Percentiles rank a stretch among this genome's conserved stretches.
phyloP scores from a whole-genome alignment of 352 stramenopile species.

The Thalassiosira hispida region DNA sequence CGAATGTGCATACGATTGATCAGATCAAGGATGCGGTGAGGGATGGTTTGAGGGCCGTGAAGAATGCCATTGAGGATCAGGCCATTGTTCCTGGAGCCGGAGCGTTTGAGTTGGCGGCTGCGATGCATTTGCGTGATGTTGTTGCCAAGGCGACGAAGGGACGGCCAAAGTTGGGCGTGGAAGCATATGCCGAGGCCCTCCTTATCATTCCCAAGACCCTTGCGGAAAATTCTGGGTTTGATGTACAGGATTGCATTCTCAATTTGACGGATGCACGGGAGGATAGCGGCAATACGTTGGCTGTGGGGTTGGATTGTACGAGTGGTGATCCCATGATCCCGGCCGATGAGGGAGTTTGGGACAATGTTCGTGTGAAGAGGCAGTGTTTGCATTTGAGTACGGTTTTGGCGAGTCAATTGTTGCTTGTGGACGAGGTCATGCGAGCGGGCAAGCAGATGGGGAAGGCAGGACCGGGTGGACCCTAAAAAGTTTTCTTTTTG shows the following conservation, averaged over 20 bases:
- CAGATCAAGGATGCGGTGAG: constrained; percentile 99
- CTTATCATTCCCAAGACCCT: constrained; percentile 99
- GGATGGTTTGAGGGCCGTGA: constrained; percentile 97
- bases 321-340: constrained; percentile 97
- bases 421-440: constrained; percentile 99
- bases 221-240: constrained; percentile 96
- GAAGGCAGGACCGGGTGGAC: no score
- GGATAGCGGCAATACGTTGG: constrained; percentile 82
- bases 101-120: constrained; percentile 95
- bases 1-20: constrained; percentile 97
- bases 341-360: constrained; percentile 95
- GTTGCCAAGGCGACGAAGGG: constrained; percentile 92
- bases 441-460: constrained; percentile 97
- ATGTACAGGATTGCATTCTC: constrained; percentile 96
- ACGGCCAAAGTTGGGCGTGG: constrained; percentile 96
- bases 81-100: constrained; percentile 95
- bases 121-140: constrained; percentile 84
- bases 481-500: no score
- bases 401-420: constrained; percentile 96
- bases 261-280: constrained; percentile 95
- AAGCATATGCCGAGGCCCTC: constrained; percentile 97
- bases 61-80: constrained; percentile 97
- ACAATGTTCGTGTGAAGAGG: constrained; percentile 99
- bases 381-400: constrained; percentile 98
- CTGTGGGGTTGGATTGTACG: constrained; percentile 95